Evolutionary conservation across 352 stramenopile genomes (phyloP), one percentile per base, ranked within the genome.

Genomic region (Globisporangium megalacanthum): DNA sequence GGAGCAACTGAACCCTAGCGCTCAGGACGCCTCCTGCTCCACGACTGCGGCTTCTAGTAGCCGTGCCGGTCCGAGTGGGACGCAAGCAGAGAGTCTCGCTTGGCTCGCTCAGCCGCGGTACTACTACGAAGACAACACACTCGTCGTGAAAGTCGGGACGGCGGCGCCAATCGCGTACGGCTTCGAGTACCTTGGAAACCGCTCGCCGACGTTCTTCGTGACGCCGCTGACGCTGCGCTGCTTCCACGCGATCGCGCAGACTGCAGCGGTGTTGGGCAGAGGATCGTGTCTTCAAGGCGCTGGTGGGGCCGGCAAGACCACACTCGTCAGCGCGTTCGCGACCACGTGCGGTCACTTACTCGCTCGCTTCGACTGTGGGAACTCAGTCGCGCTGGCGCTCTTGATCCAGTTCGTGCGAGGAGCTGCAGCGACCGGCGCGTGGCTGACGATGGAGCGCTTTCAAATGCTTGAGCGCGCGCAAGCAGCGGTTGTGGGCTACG

Each of bases 161-260:
- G 75, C 74, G 4, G 54, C 73, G 0, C 58, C 64, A 29, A 55
- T 92, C 22, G 53, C 65, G 10, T 91, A 91, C 33, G 83, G 83
- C 0, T 82, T 88, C 36, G 83, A 93, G 56, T 93, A 91, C 41
- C 51, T 76, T 2, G 83, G 80, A 3, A 91, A 88, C 58, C 54
- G 59, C 19, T 61, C 68, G 2, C 41, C 60, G 8, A 46, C 65
- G 8, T 59, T 87, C n/a, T 60, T 80, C 29, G 49, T 86, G 17
- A 79, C 69, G 2, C 78, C 80, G 2, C 53, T 91, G 11, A 89
- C 78, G 5, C 54, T 91, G 11, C 69, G 80, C 6, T 91, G 79
- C 36, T 88, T 77, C 42, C 76, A 88, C 20, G 53, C 71, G 2
- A 69, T 91, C 6, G 68, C 67, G 4, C 73, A 84, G 6, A 59